phyloP scores from a whole-genome alignment of 2,329 filamentous ascomycete species.

The Neonectria ditissima region DNA sequence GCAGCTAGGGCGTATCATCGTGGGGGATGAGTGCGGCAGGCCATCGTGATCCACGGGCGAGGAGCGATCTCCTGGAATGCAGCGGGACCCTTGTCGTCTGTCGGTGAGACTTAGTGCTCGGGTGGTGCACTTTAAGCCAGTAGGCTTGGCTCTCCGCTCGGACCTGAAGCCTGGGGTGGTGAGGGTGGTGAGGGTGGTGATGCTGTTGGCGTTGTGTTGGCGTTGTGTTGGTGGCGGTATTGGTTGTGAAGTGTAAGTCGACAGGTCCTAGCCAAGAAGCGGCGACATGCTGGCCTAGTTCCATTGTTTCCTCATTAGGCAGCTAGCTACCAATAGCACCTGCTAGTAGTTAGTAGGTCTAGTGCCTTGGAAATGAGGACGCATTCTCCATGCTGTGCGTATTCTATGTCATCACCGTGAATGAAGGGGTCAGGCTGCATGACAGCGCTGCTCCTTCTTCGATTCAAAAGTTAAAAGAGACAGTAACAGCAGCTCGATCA shows the following conservation, averaged over 20 bases:
- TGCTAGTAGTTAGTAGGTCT: too few species aligned
- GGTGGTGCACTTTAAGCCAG: background rate
- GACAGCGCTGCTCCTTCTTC: background rate
- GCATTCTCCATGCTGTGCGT: background rate
- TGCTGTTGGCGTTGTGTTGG: background rate
- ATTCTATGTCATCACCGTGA: background rate
- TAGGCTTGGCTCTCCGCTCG: background rate
- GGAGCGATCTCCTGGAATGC: background rate
- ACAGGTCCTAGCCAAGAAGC: background rate
- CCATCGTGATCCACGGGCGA: background rate
- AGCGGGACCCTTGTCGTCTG: background rate
- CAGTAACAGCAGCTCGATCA: background rate
- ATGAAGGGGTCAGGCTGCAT: background rate
- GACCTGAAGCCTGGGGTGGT: background rate
- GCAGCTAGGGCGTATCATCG: background rate
- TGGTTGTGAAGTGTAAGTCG: background rate
- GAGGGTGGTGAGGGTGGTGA: background rate
- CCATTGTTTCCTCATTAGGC: background rate
- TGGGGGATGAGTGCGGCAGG: background rate
- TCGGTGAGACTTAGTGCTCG: background rate
- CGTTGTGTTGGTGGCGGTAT: background rate
- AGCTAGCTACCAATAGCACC: background rate
- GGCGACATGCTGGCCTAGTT: background rate
- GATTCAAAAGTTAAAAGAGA: background rate
- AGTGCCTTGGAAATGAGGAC: background rate